Evolutionary conservation across 768 basidiomycete species (phyloP).

Genomic region (Boletellus sp.): DNA sequence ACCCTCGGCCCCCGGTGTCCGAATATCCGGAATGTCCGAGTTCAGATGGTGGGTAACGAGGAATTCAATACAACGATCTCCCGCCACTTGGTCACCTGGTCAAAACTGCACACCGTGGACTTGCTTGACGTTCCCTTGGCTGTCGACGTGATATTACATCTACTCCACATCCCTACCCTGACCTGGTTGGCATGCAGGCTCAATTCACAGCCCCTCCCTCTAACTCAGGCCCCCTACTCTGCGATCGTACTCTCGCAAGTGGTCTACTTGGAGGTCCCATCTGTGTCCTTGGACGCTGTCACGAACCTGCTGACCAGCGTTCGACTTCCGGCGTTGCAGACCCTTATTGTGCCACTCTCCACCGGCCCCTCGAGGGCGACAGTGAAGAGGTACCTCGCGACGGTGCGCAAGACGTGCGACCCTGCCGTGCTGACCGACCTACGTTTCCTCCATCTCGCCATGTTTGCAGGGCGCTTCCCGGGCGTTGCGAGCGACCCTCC

Average conservation of each 20-base stretch:
- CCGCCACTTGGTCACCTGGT: neutral
- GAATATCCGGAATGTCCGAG: constrained; percentile 2
- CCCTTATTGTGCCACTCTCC: neutral
- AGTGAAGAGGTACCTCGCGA: neutral
- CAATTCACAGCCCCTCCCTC: neutral
- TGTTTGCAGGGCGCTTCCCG: neutral
- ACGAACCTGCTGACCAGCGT: neutral
- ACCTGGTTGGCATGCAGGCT: neutral
- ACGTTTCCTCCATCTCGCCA: neutral
- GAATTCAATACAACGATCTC: neutral
- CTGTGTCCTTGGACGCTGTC: neutral
- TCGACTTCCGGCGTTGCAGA: neutral
- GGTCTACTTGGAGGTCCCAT: constrained; percentile 1
- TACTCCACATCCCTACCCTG: neutral
- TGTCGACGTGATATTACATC: neutral
- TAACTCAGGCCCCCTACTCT: neutral
- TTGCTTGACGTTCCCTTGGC: neutral
- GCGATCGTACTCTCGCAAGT: neutral
- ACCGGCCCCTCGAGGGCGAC: neutral
- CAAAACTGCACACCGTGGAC: neutral
- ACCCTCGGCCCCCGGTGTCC: neutral
- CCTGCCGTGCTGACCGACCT: neutral
- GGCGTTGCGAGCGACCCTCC: neutral
- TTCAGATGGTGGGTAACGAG: neutral
- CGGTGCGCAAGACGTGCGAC: neutral